Base-by-base conservation (phyloP, 2,329 filamentous ascomycete genomes). In the Pezicula radicicola region DNA sequence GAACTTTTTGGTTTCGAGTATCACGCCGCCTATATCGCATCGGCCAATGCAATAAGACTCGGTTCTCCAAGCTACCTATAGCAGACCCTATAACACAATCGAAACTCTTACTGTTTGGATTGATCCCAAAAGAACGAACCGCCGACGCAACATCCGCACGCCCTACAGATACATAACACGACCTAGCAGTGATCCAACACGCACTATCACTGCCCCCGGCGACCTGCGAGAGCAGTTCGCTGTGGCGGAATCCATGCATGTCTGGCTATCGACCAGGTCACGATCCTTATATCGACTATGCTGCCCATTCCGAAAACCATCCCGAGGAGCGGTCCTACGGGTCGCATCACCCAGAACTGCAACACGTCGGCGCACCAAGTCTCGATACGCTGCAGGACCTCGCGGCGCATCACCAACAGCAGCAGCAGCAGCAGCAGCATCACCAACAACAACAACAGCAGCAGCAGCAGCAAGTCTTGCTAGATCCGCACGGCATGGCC, bases 231-330 rank as follows among this genome's bases (percentile, higher is more conserved):
- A 81, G 85, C 84, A 83, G 76, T 74, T 80, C 79, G 84, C 84
- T 88, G 85, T 88, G 84, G 85, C 83, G 83, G 83, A 79, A 83
- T 82, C 83, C 80, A 87, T 87, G 83, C 73, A 80, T 66, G 65
- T 67, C 65, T 63, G 61, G 60, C 73, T 89, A 89, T 77, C 82
- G 84, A 79, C 78, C 83, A 74, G 80, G 78, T 67, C 70, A 75
- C 70, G 82, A 85, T 76, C 87, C 87, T 78, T 81, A 86, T 81
- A 84, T 88, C 79, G 83, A 87, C 70, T 89, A 88, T 75, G 79
- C 84, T 74, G 76, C 83, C 70, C 85, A 87, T 75, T 73, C 83
- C 74, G 78, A 78, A 72, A 78, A 82, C 69, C 83, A 85, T 70
- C 78, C 77, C 69, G 81, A 87, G 68, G 77, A 79, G 67, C 80